A percentile compares a stretch with the other conserved stretches of the same genome.
Conservation (phyloP, 225 moss, liverwort and hornwort genomes). For the Anthoceros angustus region DNA sequence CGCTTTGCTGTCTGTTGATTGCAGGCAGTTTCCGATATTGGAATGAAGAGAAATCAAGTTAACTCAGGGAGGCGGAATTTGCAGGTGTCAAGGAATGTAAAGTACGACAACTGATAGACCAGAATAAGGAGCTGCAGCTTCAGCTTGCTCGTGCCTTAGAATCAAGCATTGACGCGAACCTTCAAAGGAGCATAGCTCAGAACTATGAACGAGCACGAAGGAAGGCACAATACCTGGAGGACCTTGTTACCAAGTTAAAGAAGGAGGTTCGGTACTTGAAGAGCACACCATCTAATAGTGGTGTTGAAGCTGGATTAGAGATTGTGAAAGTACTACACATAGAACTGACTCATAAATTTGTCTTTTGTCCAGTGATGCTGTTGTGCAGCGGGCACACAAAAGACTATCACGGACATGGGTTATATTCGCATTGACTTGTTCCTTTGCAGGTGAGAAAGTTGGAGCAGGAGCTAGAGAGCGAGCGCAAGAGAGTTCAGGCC, state of each 20-base stretch:
- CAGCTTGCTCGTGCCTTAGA: background rate
- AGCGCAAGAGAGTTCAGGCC: background rate
- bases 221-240: background rate
- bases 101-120: background rate
- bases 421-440: background rate
- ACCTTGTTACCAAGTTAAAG: background rate
- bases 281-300: background rate
- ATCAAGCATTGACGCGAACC: background rate
- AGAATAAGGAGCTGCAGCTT: background rate
- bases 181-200: slow-evolving; percentile 1
- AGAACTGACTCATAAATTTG: no score
- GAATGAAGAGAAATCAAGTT: background rate
- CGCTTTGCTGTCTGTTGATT: no score
- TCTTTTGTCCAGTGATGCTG: no score
- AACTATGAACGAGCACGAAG: background rate
- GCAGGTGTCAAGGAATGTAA: slow-evolving; percentile 5
- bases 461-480: background rate
- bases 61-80: background rate
- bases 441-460: background rate
- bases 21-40: no score
- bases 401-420: no score
- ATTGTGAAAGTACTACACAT: background rate
- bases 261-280: background rate
- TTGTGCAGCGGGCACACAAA: no score
- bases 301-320: background rate